Conservation (phyloP, 306 rosid genomes). For the Elaeagnus macrophylla region DNA sequence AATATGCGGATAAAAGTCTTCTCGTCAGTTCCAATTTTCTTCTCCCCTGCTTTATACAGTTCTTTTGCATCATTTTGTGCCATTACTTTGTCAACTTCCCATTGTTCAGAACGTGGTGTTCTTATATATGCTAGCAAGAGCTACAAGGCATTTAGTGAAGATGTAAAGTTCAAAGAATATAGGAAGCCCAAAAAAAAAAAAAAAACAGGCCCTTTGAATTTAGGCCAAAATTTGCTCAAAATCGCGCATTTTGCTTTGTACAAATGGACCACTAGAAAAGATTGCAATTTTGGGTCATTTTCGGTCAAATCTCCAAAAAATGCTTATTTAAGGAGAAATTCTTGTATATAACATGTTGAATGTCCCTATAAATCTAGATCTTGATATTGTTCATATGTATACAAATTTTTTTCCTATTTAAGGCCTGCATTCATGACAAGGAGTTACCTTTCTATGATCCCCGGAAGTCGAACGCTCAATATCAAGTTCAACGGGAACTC, state of each 20-base stretch:
- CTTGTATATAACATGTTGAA: too few relatives aligned
- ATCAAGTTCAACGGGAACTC: constrained; percentile 41
- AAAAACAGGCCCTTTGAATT: too few relatives aligned
- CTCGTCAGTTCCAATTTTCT: constrained; percentile 30
- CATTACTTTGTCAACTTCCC: constrained; percentile 39
- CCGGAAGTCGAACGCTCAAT: constrained; percentile 47
- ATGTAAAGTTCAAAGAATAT: background rate
- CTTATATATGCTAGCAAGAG: constrained; percentile 53
- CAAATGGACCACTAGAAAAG: too few relatives aligned
- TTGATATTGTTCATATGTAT: too few relatives aligned
- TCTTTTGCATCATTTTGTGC: constrained; percentile 30
- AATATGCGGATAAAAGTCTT: constrained; percentile 44
- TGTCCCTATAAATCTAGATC: too few relatives aligned
- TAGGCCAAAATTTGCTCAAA: too few relatives aligned
- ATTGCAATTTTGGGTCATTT: too few relatives aligned
- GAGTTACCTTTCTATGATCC: constrained; percentile 50
- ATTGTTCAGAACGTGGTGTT: constrained; percentile 59
- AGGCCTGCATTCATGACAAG: background rate
- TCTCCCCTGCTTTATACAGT: constrained; percentile 33
- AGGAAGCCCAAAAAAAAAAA: too few relatives aligned
- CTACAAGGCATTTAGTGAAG: constrained; percentile 24
- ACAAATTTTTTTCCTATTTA: too few relatives aligned
- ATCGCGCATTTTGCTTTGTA: too few relatives aligned
- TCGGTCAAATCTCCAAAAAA: too few relatives aligned
- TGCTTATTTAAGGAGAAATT: too few relatives aligned